These are phyloP conservation scores for Diaporthe sp. DNA, from an alignment of 2,329 filamentous ascomycete genomes.

Conservation along the genomic window DNA sequence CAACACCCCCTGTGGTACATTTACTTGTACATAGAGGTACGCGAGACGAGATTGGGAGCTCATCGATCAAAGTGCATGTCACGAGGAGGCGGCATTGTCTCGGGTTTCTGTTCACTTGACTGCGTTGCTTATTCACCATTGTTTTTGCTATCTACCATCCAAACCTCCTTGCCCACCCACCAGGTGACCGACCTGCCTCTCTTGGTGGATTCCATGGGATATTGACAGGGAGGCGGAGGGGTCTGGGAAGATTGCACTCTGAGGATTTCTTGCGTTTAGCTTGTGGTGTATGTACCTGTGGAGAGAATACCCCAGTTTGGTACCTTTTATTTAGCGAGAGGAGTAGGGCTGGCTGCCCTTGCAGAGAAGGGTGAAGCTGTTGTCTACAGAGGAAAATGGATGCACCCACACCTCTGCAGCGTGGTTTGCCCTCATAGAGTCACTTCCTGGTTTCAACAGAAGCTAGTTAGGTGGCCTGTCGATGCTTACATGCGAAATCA, in stretches of 20 bases:
- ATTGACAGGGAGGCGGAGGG: constrained; percentile 1
- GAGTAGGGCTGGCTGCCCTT: neutral
- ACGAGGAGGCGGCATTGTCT: neutral
- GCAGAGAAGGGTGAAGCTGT: neutral
- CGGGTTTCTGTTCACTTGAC: neutral
- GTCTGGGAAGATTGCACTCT: constrained; percentile 27
- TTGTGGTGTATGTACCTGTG: constrained; percentile 7
- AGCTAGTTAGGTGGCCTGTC: neutral
- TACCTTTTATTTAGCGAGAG: neutral
- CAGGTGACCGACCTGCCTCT: neutral
- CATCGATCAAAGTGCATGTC: neutral
- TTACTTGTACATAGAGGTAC: constrained; percentile 9
- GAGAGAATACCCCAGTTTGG: constrained; percentile 14
- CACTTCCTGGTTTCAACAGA: too few species aligned
- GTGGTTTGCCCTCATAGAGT: too few species aligned
- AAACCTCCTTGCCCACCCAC: neutral
- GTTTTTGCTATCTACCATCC: neutral
- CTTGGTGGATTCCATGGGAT: neutral
- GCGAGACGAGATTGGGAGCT: neutral
- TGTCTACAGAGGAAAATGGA: too few species aligned
- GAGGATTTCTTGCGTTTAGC: neutral
- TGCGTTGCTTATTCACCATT: neutral
- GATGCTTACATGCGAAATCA: neutral
- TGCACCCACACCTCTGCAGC: too few species aligned
- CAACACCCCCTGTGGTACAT: neutral